Conservation (phyloP, 257 asterid species). For the Asclepias syriaca region DNA sequence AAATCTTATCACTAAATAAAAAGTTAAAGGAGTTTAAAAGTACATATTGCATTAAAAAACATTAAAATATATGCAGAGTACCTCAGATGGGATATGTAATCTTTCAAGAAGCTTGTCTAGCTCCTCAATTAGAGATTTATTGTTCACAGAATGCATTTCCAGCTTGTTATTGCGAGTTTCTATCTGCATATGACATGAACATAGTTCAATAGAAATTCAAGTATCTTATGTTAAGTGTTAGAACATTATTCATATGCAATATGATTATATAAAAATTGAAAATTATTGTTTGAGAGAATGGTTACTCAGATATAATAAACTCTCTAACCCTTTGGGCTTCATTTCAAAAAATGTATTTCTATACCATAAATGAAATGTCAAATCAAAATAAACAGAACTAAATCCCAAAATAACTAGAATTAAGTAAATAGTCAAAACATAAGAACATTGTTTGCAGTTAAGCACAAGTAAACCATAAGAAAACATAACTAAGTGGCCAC, state of each 20-base stretch:
- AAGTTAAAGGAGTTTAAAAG: constrained; percentile 6
- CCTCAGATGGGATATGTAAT: constrained; percentile 83
- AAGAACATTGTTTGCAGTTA: neutral
- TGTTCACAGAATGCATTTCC: constrained; percentile 95
- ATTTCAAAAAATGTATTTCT: neutral
- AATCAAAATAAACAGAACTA: neutral
- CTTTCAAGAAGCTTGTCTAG: constrained; percentile 88
- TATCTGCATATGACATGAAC: constrained; percentile 53
- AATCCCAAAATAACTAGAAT: neutral
- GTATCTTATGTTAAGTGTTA: neutral
- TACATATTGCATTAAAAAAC: neutral
- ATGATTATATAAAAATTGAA: neutral
- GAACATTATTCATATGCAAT: neutral
- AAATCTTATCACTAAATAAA: constrained; percentile 10
- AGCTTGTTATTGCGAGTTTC: constrained; percentile 92
- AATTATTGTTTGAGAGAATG: neutral
- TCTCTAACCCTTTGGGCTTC: neutral
- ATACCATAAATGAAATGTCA: neutral
- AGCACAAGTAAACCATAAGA: neutral
- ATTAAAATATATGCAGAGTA: constrained; percentile 15
- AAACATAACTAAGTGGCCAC: neutral
- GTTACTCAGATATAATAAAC: neutral
- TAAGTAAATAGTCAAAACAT: neutral
- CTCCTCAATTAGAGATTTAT: constrained; percentile 81
- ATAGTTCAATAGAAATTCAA: neutral